Evolutionary conservation across 192 early-diverging fungal species (phyloP), one percentile per base, ranked within the genome.

Genomic region (Jimgerdemannia lactiflua): DNA sequence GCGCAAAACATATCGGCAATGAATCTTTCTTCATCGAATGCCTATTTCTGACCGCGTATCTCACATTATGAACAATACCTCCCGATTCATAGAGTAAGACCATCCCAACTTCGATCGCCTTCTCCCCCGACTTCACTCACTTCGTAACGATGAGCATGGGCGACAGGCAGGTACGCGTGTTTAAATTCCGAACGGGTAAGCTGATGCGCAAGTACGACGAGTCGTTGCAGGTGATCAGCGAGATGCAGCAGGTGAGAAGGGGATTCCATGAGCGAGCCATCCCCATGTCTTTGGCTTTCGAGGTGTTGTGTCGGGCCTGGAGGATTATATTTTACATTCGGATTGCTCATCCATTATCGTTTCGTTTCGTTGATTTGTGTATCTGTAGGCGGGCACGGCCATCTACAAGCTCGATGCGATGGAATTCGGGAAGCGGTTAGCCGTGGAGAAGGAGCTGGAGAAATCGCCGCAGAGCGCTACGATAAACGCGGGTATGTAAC

Each of bases 381-480:
- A 19, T 71, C 3, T 43, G 29, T 81, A 88, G 87, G 92, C 91
- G 11, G 93, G 92, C 17, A 92, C 92, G 20, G 87, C 88, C n/a
- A 79, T 87, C 39, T 86, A 91, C 74, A 90, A 90, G 77, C 77
- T 98, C 59, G 98, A 99, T 81, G 95, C 95, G 73, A 99, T 99
- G 97, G 98, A 99, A 78, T 98, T 99, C 88, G 97, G 98, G 17
- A 86, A 96, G 71, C 85, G 98, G 43, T 71, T 98, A 65, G 96
- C 96, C 1, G 85, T 93, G 9, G 98, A 99, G 67, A 88, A 90
- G 65, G 95, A 98, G 79, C 79, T 98, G 54, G 88, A 92, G 65
- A 95, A 94, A 69, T 86, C 93, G 0, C 80, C 89, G 3, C 91
- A 95, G 73, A 86, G 86, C 39, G 79, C 70, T 7, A 80, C 82